Conservation (phyloP, 345 rosid genomes). For the Hypericum androsaemum region DNA sequence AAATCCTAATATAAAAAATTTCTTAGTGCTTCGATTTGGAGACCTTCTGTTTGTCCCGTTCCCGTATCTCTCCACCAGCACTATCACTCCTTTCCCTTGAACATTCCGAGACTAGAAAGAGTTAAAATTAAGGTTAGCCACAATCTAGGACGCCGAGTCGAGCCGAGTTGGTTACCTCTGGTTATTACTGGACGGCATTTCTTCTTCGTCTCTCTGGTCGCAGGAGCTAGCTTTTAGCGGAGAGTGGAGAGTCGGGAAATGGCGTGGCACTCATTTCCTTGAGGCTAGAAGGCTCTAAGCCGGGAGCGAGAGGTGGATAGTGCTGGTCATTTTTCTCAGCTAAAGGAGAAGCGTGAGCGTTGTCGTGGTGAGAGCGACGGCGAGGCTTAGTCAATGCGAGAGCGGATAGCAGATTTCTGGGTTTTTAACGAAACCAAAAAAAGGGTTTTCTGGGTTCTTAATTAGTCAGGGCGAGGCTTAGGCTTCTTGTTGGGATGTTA, state of each 20-base stretch:
- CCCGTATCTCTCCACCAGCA: constrained; percentile 74
- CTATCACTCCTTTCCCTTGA: constrained; percentile 15
- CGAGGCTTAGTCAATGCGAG: too few relatives aligned
- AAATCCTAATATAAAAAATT: background rate
- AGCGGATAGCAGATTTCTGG: too few relatives aligned
- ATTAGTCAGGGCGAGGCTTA: too few relatives aligned
- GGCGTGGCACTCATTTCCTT: constrained; percentile 17
- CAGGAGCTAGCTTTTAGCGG: constrained; percentile 18
- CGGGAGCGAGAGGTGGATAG: too few relatives aligned
- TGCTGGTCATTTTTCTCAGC: too few relatives aligned
- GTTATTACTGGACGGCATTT: constrained; percentile 10
- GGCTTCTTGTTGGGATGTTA: too few relatives aligned
- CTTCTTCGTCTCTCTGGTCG: constrained; percentile 13
- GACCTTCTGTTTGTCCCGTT: constrained; percentile 77
- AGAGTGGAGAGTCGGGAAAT: constrained; percentile 21
- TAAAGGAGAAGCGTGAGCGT: too few relatives aligned
- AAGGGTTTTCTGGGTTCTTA: too few relatives aligned
- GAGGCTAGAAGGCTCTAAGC: background rate
- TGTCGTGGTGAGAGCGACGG: too few relatives aligned
- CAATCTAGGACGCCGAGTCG: background rate
- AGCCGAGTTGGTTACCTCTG: constrained; percentile 20
- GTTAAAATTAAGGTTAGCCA: background rate
- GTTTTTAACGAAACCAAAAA: too few relatives aligned
- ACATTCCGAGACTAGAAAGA: constrained; percentile 16
- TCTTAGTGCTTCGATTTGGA: background rate